A percentile compares a stretch with the other conserved stretches of the same genome.
These are phyloP conservation scores for Ceratopteris richardii DNA, from an alignment of 75 land plant species.

Conservation along the genomic window DNA sequence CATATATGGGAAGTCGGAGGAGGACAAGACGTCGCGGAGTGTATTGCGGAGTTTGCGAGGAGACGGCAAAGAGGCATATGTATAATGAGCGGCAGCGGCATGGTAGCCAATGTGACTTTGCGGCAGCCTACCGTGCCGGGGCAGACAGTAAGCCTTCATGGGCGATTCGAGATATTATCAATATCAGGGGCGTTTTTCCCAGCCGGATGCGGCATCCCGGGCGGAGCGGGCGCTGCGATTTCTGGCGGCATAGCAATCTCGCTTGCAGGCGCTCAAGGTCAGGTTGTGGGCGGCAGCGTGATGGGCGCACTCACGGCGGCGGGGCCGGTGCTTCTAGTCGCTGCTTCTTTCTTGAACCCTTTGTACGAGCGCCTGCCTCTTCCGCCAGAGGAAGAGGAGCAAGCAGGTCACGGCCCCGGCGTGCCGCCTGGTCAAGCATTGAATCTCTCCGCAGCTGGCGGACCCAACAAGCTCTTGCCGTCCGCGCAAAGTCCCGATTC, in stretches of 20 bases:
- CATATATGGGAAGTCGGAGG: constrained; percentile 73
- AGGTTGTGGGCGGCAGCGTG: constrained; percentile 76
- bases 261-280: constrained; percentile 74
- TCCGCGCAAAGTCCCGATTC: neutral
- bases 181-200: constrained; percentile 67
- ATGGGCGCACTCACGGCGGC: constrained; percentile 58
- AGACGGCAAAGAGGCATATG: constrained; percentile 74
- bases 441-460: neutral
- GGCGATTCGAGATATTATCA: constrained; percentile 77
- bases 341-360: constrained; percentile 71
- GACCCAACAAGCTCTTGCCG: neutral
- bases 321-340: constrained; percentile 74
- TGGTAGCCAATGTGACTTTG: constrained; percentile 68
- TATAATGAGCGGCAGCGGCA: constrained; percentile 72
- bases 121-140: constrained; percentile 67
- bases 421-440: constrained; percentile 5
- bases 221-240: constrained; percentile 71
- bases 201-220: constrained; percentile 51
- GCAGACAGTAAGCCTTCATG: constrained; percentile 64
- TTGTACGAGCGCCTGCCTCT: constrained; percentile 72
- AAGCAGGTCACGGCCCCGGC: constrained; percentile 33
- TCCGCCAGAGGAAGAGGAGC: constrained; percentile 40
- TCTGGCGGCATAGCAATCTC: constrained; percentile 61
- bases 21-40: constrained; percentile 70
- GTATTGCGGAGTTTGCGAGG: constrained; percentile 60